Base-by-base conservation (phyloP, 2,329 filamentous ascomycete species). In the Penicillium sp. region DNA sequence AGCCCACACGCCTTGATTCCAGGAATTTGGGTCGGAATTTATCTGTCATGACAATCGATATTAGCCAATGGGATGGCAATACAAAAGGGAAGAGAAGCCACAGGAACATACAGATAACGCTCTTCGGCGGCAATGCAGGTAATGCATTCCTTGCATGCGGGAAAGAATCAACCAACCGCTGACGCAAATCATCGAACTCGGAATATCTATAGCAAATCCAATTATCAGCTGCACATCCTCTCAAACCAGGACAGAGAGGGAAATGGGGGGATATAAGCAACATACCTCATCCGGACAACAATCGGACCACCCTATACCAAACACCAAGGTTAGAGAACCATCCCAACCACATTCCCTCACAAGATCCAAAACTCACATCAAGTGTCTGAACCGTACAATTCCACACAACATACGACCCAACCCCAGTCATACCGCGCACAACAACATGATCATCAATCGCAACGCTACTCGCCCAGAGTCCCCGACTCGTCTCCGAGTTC, bases 401-500 rank as follows among this genome's bases (percentile, higher is more conserved):
- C 90, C 91, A 99, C 8, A 96, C 92, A 1, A 97, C 91, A 77
- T 97, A 99, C 2, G 93, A 90, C n/a, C 93, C 93, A 48, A 87
- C 77, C 6, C 83, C 83, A 4, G 81, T 78, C 51, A 78, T 81
- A 9, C 84, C 86, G 60, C 81, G 80, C 31, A 89, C 81, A 62
- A 88, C 79, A 35, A 83, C 81, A 75, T 86, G 82, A 68, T 87
- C 84, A 56, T 86, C 81, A 52, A 89, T 84, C 7, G 80, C 77
- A 41, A 87, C 86, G 56, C 81, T 81, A 51, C 80, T 82, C 9
- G 86, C 86, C 86, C 86, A 89, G 55, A 87, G 78, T 0, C 82
- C 80, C 41, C 81, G 80, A 66, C 80, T 83, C 19, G 82, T 81
- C 64, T 85, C 82, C 41, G 81, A 81, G 43, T 77, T 73, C 5